phyloP scores from a whole-genome alignment of 257 asterid species.

The Solanum medicagineum region DNA sequence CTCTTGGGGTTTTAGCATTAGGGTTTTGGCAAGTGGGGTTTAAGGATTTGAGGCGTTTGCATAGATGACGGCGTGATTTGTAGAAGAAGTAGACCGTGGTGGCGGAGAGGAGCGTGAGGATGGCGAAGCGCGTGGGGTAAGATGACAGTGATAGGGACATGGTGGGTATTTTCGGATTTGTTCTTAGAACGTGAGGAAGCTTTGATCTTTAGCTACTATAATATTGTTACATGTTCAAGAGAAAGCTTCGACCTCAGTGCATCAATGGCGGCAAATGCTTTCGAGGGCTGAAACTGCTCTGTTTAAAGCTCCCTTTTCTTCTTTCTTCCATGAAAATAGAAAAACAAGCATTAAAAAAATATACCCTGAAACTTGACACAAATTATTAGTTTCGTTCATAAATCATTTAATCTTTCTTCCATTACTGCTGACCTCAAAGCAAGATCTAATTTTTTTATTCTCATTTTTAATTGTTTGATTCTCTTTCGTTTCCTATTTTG shows the following conservation, averaged over 20 bases:
- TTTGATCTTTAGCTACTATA: background rate
- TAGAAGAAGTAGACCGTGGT: conserved; percentile 62
- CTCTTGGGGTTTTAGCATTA: conserved; percentile 17
- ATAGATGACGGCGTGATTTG: conserved; percentile 68
- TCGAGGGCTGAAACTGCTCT: background rate
- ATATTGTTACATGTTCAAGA: background rate
- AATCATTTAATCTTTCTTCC: no score
- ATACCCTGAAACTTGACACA: accelerated
- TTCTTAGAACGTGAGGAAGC: background rate
- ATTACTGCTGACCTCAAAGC: no score
- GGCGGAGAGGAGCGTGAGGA: conserved; percentile 74
- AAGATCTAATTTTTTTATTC: no score
- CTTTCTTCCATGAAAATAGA: background rate
- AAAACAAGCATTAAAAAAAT: no score
- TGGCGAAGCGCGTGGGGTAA: conserved; percentile 39
- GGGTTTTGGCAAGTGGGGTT: conserved; percentile 1
- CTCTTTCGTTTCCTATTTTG: no score
- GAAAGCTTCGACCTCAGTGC: background rate
- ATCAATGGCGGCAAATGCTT: background rate
- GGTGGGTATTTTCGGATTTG: conserved; percentile 1
- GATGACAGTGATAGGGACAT: conserved; percentile 43
- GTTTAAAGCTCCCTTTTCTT: background rate
- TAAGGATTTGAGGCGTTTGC: conserved; percentile 24
- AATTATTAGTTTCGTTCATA: no score
- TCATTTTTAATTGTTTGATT: no score